Base-by-base conservation (phyloP, 352 stramenopile species). In the Phytophthora sp. region DNA sequence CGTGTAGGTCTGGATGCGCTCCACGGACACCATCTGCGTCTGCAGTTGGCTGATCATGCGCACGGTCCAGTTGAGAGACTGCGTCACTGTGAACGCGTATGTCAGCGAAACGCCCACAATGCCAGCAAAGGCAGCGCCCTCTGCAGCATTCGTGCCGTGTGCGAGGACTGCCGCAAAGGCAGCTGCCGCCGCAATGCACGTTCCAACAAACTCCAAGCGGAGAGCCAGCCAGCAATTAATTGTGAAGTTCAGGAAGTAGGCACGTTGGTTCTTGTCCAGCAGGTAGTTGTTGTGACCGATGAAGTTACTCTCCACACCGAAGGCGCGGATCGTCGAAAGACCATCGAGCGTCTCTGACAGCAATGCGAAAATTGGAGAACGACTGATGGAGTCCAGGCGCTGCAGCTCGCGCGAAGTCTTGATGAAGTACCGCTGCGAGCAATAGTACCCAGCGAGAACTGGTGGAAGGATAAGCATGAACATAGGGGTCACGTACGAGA, bases 281-380 rank as follows among this genome's bases (percentile, higher is more conserved):
- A 84, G 65, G 2, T 59, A 35, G 31, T 80, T 66, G 61, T 85
- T 87, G 32, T 79, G 66, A 11, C 43, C 43, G 23, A 71, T 67
- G 35, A 87, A 89, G 24, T 67, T 69, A 38, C 54, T 41, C 35
- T 85, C 77, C 8, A 71, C 77, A 15, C 62, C 66, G 48, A 79
- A 95, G 0, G 86, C 84, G 55, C 96, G 89, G 23, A 99, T 98
- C 6, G 92, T 99, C 7, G 90, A 63, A 5, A 99, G 79, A 12
- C 97, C 97, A 54, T 92, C 87, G 9, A 99, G 74, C 31, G 84
- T 98, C 74, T 99, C 96, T 0, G 87, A 89, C n/a, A 99, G 76
- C 58, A 98, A 72, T 2, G 90, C 85, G 70, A 98, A 99, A 23
- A 99, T 91, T 6, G 97, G 97, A 43, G 91, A 89, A 26, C 80